These are phyloP conservation scores for Globisporangium polare DNA, from an alignment of 352 stramenopile species.

Conservation along the genomic window DNA sequence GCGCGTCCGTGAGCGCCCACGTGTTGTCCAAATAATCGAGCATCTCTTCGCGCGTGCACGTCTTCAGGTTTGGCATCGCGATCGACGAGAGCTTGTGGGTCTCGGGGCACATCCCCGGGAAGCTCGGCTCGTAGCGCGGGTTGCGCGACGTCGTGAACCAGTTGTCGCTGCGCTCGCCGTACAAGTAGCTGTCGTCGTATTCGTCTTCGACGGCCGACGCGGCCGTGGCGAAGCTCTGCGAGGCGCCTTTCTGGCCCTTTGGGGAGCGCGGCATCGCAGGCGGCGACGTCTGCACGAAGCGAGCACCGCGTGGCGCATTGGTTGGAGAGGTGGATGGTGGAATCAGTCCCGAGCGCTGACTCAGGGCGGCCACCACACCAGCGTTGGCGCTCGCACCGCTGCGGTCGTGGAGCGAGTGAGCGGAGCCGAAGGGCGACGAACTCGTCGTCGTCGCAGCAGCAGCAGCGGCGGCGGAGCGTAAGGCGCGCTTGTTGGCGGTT, in stretches of 20 bases:
- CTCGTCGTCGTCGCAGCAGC: conserved; percentile 2
- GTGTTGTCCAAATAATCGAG: conserved; percentile 96
- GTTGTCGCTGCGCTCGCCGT: conserved; percentile 50
- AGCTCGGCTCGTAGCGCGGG: conserved; percentile 47
- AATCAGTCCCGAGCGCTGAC: neutral
- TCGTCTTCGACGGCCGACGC: conserved; percentile 29
- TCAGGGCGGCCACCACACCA: conserved; percentile 18
- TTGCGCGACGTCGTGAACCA: conserved; percentile 74
- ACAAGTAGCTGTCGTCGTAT: conserved; percentile 51
- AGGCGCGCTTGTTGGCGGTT: conserved; percentile 60
- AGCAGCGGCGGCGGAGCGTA: conserved; percentile 20
- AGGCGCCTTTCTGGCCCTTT: conserved; percentile 9
- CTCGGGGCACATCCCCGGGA: conserved; percentile 44
- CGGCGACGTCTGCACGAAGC: conserved; percentile 14
- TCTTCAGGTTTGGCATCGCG: conserved; percentile 81
- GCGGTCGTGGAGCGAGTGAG: conserved; percentile 13
- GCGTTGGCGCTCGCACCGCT: neutral
- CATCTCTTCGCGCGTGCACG: conserved; percentile 80
- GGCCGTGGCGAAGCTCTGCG: conserved; percentile 16
- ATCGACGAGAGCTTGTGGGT: conserved; percentile 50
- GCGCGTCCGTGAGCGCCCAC: conserved; percentile 92
- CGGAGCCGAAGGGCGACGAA: conserved; percentile 2
- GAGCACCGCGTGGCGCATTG: conserved; percentile 7
- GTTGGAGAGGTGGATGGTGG: neutral
- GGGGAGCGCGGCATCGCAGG: conserved; percentile 8